Evolutionary conservation across 495 filamentous ascomycete genomes (phyloP), one percentile per base, ranked within the genome.

Genomic region (Lasiosphaeriaceae sp.): DNA sequence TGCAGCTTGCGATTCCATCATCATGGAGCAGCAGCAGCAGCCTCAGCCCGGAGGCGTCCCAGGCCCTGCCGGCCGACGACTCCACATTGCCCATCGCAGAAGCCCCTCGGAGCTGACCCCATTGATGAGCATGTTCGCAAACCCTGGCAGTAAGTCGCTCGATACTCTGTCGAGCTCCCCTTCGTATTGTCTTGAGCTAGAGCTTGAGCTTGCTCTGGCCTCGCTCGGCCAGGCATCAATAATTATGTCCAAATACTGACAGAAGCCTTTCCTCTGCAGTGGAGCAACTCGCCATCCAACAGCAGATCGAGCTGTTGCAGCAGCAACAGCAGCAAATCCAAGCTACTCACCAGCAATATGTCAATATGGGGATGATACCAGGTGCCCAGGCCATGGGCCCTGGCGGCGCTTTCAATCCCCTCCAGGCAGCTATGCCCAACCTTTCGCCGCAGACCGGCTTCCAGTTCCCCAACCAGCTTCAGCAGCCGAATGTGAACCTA

Each of bases 301-400:
- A 97, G 79, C 94, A 98, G 74, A 97, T 97, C 68, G 92, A 98
- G 75, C 80, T 93, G 74, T 83, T 98, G 62, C 94, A 98, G 75
- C 92, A 96, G 70, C 95, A 97, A 69, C 94, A 98, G 68, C 95
- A 97, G 74, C 95, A 97, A 69, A 95, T 97, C 71, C 88, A 93
- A 69, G 89, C 89, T 53, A 92, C 90, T 51, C 92, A 97, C 63
- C 92, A 96, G 73, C 93, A 97, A 71, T 97, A 96, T 75, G 88
- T 95, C 57, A 94, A 95, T 70, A 93, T 97, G 89, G 90, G 90
- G 62, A 86, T 97, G 78, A 81, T 98, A 60, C 87, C 86, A 56
- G 88, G 88, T 35, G 86, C 88, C 57, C 92, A 97, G 72, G 77
- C 85, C 63, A 71, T 97, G 35, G 80, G 83, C 52, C 81, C 83